Conservation (phyloP, 305 asterid genomes). For the Solanum hybrid region DNA sequence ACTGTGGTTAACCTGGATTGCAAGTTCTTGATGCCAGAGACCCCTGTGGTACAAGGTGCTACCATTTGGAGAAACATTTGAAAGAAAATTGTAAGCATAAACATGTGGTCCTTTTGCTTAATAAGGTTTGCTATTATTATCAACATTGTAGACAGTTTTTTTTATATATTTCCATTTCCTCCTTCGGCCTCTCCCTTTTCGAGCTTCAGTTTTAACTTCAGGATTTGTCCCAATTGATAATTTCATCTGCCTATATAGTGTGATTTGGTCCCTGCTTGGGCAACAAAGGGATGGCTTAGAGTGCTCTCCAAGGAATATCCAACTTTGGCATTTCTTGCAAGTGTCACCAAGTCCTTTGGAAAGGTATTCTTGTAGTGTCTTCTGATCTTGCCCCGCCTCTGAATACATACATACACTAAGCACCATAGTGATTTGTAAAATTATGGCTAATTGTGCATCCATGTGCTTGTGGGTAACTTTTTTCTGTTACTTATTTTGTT, state of each 20-base stretch:
- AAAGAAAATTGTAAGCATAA: constrained; percentile 84
- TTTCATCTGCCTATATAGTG: no score
- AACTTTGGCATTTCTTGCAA: constrained; percentile 88
- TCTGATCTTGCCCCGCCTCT: background rate
- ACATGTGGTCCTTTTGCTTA: constrained; percentile 74
- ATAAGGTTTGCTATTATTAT: constrained; percentile 43
- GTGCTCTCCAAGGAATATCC: constrained; percentile 69
- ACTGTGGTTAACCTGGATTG: constrained; percentile 6
- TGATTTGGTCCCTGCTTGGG: no score
- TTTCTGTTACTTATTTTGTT: no score
- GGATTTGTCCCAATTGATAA: background rate
- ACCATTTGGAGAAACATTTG: constrained; percentile 86
- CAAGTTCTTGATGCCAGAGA: constrained; percentile 93
- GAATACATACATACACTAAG: background rate
- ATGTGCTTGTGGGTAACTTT: no score
- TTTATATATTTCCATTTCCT: no score
- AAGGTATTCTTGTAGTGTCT: constrained; percentile 37
- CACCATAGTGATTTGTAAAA: background rate
- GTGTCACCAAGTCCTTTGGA: constrained; percentile 90
- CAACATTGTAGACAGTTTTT: background rate
- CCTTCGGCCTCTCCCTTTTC: no score
- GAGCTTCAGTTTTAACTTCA: background rate
- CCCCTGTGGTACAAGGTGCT: constrained; percentile 98
- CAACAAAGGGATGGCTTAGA: constrained; percentile 97
- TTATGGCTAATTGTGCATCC: background rate